phyloP scores from a whole-genome alignment of 2,329 filamentous ascomycete species.

The Paradendryphiella salina region DNA sequence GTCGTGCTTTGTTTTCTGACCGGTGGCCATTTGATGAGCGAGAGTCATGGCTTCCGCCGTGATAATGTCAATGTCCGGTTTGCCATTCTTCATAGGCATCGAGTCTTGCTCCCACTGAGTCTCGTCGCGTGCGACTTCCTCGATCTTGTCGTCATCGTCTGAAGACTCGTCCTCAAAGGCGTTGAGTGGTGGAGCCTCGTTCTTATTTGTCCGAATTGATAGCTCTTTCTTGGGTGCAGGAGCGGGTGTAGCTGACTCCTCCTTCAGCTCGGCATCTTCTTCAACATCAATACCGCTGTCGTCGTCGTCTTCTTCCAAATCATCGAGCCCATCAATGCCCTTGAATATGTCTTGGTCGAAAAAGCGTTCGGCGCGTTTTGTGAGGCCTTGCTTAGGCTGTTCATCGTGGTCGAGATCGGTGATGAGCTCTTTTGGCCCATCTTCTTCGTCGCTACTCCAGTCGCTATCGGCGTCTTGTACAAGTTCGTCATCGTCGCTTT shows the following conservation, averaged over 20 bases:
- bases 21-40: conserved; percentile 86
- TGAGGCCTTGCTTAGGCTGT: conserved; percentile 64
- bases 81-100: conserved; percentile 65
- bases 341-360: conserved; percentile 96
- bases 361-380: conserved; percentile 81
- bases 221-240: conserved; percentile 18
- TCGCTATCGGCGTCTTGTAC: conserved; percentile 65
- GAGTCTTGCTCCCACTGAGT: conserved; percentile 69
- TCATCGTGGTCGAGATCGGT: conserved; percentile 64
- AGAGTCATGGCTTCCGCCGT: conserved; percentile 99
- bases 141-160: conserved; percentile 57
- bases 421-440: conserved; percentile 57
- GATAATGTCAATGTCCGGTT: conserved; percentile 90
- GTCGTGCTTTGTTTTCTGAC: conserved; percentile 76
- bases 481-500: conserved; percentile 60
- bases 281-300: conserved; percentile 49
- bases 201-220: conserved; percentile 26
- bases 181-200: conserved; percentile 15
- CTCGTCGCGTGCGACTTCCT: conserved; percentile 62
- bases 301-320: conserved; percentile 54
- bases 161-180: conserved; percentile 42
- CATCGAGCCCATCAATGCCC: conserved; percentile 70
- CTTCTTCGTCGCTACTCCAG: conserved; percentile 63
- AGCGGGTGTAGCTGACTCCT: conserved; percentile 10
- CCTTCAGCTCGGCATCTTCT: conserved; percentile 31